Percentiles rank a stretch among this genome's conserved stretches.
phyloP scores from a whole-genome alignment of 2,329 filamentous ascomycete species.

The Colletotrichum orbiculare region DNA sequence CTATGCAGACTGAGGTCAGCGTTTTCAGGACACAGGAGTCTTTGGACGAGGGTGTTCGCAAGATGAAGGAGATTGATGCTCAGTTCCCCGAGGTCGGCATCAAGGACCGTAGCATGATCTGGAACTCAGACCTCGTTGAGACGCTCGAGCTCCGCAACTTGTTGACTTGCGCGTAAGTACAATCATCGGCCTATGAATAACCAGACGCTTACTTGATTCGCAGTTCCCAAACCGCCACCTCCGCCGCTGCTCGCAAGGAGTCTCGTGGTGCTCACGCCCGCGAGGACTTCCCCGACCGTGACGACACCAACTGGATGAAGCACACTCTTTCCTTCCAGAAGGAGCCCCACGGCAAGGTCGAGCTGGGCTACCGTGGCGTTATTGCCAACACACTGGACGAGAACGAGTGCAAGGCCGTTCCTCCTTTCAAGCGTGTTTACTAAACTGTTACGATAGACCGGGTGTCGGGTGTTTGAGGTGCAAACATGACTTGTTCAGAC shows the following conservation, averaged over 20 bases:
- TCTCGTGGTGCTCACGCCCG: slow-evolving; percentile 96
- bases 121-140: slow-evolving; percentile 98
- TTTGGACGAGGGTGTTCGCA: slow-evolving; percentile 91
- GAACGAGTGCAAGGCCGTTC: slow-evolving; percentile 94
- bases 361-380: slow-evolving; percentile 88
- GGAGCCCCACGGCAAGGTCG: slow-evolving; percentile 86
- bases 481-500: slow-evolving; percentile 13
- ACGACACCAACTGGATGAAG: slow-evolving; percentile 99
- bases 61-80: slow-evolving; percentile 86
- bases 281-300: slow-evolving; percentile 95
- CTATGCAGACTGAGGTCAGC: slow-evolving; percentile 96
- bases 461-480: slow-evolving; percentile 29
- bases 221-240: slow-evolving; percentile 88
- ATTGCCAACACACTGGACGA: slow-evolving; percentile 88
- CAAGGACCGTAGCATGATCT: slow-evolving; percentile 99
- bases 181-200: slow-evolving; percentile 13
- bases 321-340: slow-evolving; percentile 98
- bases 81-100: slow-evolving; percentile 86
- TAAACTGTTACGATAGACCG: slow-evolving; percentile 56
- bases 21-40: slow-evolving; percentile 96
- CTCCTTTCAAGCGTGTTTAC: slow-evolving; percentile 95
- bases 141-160: slow-evolving; percentile 95
- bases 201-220: slow-evolving; percentile 2
- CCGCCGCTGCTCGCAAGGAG: slow-evolving; percentile 95
- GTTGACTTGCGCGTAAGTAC: slow-evolving; percentile 91